Evolutionary conservation across 2,329 filamentous ascomycete genomes (phyloP).

Genomic region (Gaeumannomyces tritici): DNA sequence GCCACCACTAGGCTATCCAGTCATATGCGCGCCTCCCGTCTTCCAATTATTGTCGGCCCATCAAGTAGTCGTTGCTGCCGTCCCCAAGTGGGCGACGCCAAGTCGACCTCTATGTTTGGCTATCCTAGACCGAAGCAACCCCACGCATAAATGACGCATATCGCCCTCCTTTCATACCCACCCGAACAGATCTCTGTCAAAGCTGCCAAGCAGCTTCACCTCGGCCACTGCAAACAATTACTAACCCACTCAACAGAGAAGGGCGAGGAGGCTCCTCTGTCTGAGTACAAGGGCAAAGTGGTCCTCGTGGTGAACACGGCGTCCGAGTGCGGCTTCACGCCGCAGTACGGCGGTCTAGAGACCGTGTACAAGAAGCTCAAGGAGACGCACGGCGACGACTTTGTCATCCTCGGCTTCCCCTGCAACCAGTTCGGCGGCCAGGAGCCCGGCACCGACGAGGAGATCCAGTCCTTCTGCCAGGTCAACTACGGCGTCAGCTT

Average conservation of each 20-base stretch:
- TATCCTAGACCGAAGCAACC: no score
- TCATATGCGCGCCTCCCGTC: neutral
- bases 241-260: constrained; percentile 42
- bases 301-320: constrained; percentile 96
- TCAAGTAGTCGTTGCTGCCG: no score
- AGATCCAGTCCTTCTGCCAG: constrained; percentile 80
- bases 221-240: neutral
- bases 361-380: constrained; percentile 75
- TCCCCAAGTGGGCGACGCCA: neutral
- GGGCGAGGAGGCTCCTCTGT: constrained; percentile 61
- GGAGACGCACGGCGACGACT: constrained; percentile 60
- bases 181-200: no score
- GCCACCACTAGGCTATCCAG: no score
- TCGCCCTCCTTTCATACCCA: neutral
- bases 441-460: constrained; percentile 74
- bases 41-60: neutral
- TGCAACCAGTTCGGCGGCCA: constrained; percentile 96
- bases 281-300: constrained; percentile 78
- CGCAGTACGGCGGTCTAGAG: constrained; percentile 87
- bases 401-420: constrained; percentile 87
- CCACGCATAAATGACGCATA: no score
- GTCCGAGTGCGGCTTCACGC: constrained; percentile 97
- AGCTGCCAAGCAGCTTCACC: no score
- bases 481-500: constrained; percentile 91
- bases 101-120: neutral